Evolutionary conservation across 345 rosid genomes (phyloP).

Genomic region (Salix caprea): DNA sequence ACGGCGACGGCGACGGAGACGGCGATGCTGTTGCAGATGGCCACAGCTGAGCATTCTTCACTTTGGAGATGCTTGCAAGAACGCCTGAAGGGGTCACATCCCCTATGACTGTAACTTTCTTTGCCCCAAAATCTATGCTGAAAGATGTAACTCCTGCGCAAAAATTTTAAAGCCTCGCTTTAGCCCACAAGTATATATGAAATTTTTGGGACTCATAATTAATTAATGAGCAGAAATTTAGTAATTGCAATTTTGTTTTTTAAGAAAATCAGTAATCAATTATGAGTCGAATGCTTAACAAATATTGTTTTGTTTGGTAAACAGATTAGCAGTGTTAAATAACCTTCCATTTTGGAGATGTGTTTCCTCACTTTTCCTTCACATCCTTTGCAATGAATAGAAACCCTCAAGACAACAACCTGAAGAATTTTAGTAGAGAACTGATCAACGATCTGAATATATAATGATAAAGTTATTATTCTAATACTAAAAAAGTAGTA

Average conservation of each 20-base stretch:
- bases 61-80: constrained; percentile 47
- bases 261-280: too few species aligned
- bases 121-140: constrained; percentile 45
- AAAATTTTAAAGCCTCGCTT: not conserved
- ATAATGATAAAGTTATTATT: too few species aligned
- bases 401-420: constrained; percentile 87
- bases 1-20: not conserved
- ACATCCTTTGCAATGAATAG: constrained; percentile 95
- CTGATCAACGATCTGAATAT: not conserved
- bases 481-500: too few species aligned
- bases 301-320: too few species aligned
- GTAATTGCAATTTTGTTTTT: too few species aligned
- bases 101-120: constrained; percentile 51
- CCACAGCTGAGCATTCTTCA: constrained; percentile 58
- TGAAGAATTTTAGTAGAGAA: constrained; percentile 11
- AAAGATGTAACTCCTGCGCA: constrained; percentile 56
- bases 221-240: too few species aligned
- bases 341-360: constrained; percentile 92
- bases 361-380: constrained; percentile 92
- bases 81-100: constrained; percentile 50
- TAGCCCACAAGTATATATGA: not conserved
- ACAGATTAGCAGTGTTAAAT: not conserved
- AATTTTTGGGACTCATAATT: not conserved
- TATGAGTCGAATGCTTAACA: too few species aligned
- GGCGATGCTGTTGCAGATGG: constrained; percentile 24